Base-by-base conservation (phyloP, 129 eudicot genomes). In the Flaveria trinervia region DNA sequence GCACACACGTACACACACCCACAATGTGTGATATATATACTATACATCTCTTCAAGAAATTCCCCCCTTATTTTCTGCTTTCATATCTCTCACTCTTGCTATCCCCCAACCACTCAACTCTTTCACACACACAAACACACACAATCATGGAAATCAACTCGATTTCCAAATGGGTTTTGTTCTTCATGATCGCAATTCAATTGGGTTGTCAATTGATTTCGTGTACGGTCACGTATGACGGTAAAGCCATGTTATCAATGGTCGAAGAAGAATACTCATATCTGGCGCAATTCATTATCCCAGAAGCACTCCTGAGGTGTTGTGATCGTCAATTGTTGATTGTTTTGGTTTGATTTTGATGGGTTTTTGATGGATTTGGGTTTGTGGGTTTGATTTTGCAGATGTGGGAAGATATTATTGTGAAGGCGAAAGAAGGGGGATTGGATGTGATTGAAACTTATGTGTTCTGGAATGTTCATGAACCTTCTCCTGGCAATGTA, bases 381-480 rank as follows among this genome's bases (percentile, higher is more conserved):
- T 55, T 41, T 50, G 25, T 72, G 30, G 46, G 41, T 52, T 49
- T 68, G 60, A 72, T 69, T 69, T 65, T 74, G 62, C 62, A 94
- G 98, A 94, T 94, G 98, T 94, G 98, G 98, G 97, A 89, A 80
- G 97, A 91, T 86, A 84, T 94, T 65, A 94, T 94, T 56, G 80
- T 79, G 84, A 94, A 91, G 88, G 96, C 97, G 55, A 94, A 94
- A 83, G 96, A 94, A 69, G 98, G 98, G 73, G 98, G 98, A 5
- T 48, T 94, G 71, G 97, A 94, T 87, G 93, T 86, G 70, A 86
- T 94, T 79, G 97, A 94, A 50, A 94, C 98, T 54, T 94, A 94
- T 69, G 93, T 94, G 51, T 94, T 94, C 69, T 94, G 98, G 98
- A 94, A 94, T 80, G 97, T 82, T 73, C 98, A 94, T 68, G 98